Evolutionary conservation across 345 rosid genomes (phyloP).

Genomic region (Heritiera littoralis): DNA sequence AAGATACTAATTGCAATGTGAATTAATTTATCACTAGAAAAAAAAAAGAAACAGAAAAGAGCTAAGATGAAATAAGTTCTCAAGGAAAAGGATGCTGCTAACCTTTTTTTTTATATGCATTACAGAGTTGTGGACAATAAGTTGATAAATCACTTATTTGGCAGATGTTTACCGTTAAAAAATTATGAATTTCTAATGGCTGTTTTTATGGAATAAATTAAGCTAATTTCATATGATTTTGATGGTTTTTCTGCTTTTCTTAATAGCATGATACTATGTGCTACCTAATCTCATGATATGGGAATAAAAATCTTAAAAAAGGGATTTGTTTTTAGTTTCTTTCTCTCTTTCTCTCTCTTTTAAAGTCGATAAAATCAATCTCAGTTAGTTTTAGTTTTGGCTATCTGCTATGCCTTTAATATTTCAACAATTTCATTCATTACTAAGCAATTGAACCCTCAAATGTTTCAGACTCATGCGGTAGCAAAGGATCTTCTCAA

Average conservation of each 20-base stretch:
- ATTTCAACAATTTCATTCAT: conserved; percentile 4
- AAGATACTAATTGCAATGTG: background rate
- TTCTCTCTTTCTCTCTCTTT: background rate
- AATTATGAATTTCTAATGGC: background rate
- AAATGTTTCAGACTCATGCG: conserved; percentile 66
- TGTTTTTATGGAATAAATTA: background rate
- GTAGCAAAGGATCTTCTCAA: conserved; percentile 92
- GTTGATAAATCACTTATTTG: conserved; percentile 6
- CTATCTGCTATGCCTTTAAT: background rate
- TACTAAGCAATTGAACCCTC: conserved; percentile 15
- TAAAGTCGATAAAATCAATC: background rate
- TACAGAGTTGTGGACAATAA: background rate
- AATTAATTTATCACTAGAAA: background rate
- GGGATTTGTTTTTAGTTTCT: background rate
- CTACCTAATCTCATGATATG: background rate
- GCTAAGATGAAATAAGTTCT: background rate
- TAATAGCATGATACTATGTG: background rate
- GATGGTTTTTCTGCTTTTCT: background rate
- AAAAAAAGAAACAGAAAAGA: background rate
- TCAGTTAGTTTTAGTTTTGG: background rate
- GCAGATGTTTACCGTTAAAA: background rate
- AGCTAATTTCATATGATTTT: background rate
- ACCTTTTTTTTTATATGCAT: background rate
- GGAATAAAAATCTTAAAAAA: background rate
- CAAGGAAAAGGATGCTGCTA: background rate